Percentiles rank a stretch among this genome's conserved stretches.
Conservation (phyloP, 2,329 filamentous ascomycete species). For the Drechslerella coelobrocha region DNA sequence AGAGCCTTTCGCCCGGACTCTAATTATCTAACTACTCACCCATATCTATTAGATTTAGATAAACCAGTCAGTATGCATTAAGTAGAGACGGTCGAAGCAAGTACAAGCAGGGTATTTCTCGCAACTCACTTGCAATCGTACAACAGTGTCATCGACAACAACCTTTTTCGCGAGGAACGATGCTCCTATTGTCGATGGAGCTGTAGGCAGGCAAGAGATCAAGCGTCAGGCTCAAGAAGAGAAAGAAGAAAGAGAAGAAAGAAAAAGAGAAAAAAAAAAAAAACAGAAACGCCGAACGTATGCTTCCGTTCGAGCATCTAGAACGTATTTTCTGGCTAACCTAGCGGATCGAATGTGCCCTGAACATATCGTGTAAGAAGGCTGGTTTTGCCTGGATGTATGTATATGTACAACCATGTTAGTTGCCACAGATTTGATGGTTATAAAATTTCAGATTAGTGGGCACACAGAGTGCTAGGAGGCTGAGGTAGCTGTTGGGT, state of each 20-base stretch:
- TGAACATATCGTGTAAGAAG: constrained; percentile 54
- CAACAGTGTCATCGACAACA: constrained; percentile 55
- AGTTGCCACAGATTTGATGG: background rate
- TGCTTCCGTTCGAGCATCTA: background rate
- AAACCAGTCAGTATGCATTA: too few relatives aligned
- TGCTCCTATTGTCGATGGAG: constrained; percentile 55
- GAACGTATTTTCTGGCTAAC: constrained; percentile 25
- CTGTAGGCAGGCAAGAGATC: constrained; percentile 23
- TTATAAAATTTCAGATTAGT: background rate
- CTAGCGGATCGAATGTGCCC: constrained; percentile 55
- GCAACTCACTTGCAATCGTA: constrained; percentile 53
- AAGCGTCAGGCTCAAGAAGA: background rate
- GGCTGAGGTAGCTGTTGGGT: constrained; percentile 9
- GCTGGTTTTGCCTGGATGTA: constrained; percentile 41
- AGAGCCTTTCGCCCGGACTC: background rate
- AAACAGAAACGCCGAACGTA: background rate
- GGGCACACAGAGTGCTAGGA: background rate
- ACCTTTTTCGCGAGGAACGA: constrained; percentile 55
- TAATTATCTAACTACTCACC: constrained; percentile 24
- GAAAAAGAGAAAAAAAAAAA: background rate
- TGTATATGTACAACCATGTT: background rate
- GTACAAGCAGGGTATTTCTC: too few relatives aligned
- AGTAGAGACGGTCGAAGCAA: too few relatives aligned
- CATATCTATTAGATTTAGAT: constrained; percentile 16
- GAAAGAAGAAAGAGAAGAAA: background rate